Evolutionary conservation across 345 rosid species (phyloP), one percentile per base, ranked within the genome.

Genomic region (Alliaria petiolata): DNA sequence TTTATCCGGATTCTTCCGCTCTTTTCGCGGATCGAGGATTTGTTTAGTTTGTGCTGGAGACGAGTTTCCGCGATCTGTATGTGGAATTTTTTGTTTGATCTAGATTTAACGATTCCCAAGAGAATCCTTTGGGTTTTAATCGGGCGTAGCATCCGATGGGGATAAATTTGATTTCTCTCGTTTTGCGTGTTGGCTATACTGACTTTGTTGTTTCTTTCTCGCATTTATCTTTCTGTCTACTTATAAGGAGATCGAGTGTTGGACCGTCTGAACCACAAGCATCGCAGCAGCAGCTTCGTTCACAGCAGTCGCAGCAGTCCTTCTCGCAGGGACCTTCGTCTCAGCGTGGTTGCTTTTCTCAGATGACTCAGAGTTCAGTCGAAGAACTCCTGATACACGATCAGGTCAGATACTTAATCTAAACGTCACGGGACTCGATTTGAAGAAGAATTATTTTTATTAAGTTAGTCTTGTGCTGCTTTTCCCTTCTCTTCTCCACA

Each of bases 251-350:
- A 75, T 72, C 87, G 63, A 81, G 78, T 56, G 49, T 79, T 44
- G 64, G 64, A 39, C 64, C 49, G 31, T n/a, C 34, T 4, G 63
- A 83, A 69, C 72, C 79, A 30, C 93, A 84, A 78, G 60, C 89
- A 35, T 22, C 25, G 25, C 25, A 22, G 25, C 25, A 22, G 25
- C 25, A 22, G 25, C 25, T 22, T 22, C 25, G 25, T 22, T 22
- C 25, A 22, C 25, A 22, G 25, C 25, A 22, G 25, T 88, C 95
- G 19, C 96, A 87, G 66, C 98, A 92, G 65, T 95, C 97, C 4
- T 83, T 86, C 69, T 91, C 98, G 8, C 98, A 86, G 77, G 98
- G 98, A 28, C 69, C 79, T 71, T 88, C 99, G 40, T 84, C 93
- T 64, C 99, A 91, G 83, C 91, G 81, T 52, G 87, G 89, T 74